Evolutionary conservation across 2,329 filamentous ascomycete genomes (phyloP), one percentile per base, ranked within the genome.

Genomic region (Cladophialophora psammophila): DNA sequence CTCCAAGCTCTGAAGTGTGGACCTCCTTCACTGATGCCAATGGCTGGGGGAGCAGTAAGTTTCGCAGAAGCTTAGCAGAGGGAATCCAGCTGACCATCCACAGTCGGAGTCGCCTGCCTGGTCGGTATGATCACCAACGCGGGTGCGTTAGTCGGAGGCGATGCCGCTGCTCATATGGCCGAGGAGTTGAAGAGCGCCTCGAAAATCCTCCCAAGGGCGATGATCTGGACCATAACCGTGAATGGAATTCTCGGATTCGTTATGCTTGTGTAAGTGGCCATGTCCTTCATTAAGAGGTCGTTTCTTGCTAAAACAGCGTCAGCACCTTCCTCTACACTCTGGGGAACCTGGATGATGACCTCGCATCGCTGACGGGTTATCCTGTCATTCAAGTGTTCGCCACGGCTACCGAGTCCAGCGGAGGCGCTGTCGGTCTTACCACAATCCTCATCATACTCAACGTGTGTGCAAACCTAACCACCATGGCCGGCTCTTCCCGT

Each of bases 21-120:
- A 80, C 80, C 2, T 74, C 78, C 1, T 86, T 86, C 68, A 75
- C 78, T n/a, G 65, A 72, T 65, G 78, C 80, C 38, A 80, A 79
- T n/a, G 77, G 75, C 9, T 83, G 81, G 81, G 42, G 65, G 26
- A 68, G 52, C 38, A 67, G 73, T 58, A 73, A 48, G 78, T 80
- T 34, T 53, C 10, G 9, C 50, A 53, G 13, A 2, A 31, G 10
- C 9, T 53, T 53, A 12, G 7, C 15, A 15, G 26, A 31, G 26
- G 38, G 73, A 73, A 13, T 79, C 78, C 31, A 77, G 75, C 20
- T 82, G 18, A 59, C 42, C 79, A 77, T 69, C 69, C 38, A 75
- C 68, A 55, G 68, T 73, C 26, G 80, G 79, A 1, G 74, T 78
- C n/a, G 76, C 79, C 38, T 68, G 50, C 42, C 59, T 71, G 69